Evolutionary conservation across 2,329 filamentous ascomycete species (phyloP), one percentile per base, ranked within the genome.

Genomic region (Calonectria honghensis): DNA sequence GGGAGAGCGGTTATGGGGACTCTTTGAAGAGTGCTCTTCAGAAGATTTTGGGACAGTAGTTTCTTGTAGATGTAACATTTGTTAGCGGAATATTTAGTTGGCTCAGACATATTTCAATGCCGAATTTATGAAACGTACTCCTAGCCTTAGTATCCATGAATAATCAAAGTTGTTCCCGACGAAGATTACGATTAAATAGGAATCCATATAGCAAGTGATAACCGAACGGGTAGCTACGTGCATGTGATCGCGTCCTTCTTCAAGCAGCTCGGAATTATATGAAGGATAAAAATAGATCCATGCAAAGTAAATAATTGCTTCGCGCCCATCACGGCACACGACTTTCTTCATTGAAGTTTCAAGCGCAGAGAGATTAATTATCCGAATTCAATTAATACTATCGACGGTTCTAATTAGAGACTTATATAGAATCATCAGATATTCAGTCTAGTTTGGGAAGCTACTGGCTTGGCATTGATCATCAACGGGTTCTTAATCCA

Each of bases 401-500:
- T 1, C 13, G n/a, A 14, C 1, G 18, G 16, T 48, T 48, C 41
- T 24, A 4, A 24, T 24, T 48, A 24, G 7, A 48, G 20, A 13
- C 20, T 24, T 24, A 6, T n/a, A 13, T 5, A 48, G 10, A 48
- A n/a, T 29, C 7, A n/a, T 61, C n/a, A 63, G 18, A 63, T 63
- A 27, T 63, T 63, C 3, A 63, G 24, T 45, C 57, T 41, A 13
- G 35, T 27, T 10, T 63, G 35, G 11, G 57, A 29, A 18, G 35
- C 57, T 24, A 63, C 57, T 2, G 57, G 35, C 24, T 18, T 63
- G 6, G 57, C 57, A 9, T 35, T 24, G 10, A 63, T 27, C 57
- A 63, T 63, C 57, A 63, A 18, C 3, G 57, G 57, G 3, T 29
- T 63, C 37, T 63, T 63, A 6, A 63, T 63, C 57, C 57, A 63